Percentiles rank a stretch among this genome's conserved stretches.
Conservation (phyloP, 2,329 filamentous ascomycete species). For the Talaromyces sp. region DNA sequence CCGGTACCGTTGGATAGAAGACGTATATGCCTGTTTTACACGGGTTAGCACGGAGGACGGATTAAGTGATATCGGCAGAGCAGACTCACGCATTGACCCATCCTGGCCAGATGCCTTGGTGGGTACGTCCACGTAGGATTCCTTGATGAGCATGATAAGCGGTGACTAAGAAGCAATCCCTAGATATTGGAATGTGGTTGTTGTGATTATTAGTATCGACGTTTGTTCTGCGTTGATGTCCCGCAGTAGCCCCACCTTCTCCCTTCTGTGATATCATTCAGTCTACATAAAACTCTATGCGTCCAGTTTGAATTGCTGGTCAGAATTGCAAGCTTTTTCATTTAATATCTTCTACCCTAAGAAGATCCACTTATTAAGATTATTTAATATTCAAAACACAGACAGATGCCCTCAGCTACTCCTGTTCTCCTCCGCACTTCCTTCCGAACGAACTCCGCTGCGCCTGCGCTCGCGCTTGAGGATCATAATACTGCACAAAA, state of each 20-base stretch:
- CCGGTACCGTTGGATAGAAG: constrained; percentile 79
- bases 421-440: neutral
- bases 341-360: neutral
- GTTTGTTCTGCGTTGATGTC: neutral
- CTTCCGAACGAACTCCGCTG: neutral
- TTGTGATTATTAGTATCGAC: neutral
- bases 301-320: neutral
- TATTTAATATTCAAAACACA: neutral
- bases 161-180: neutral
- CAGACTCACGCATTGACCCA: constrained; percentile 49
- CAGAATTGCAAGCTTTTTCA: neutral
- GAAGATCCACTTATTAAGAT: neutral
- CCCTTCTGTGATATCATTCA: neutral
- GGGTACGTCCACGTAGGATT: constrained; percentile 55
- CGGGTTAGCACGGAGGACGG: neutral
- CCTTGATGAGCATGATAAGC: constrained; percentile 54
- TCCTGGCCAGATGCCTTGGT: constrained; percentile 55
- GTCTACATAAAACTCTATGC: neutral
- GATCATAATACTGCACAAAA: neutral
- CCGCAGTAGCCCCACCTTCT: neutral
- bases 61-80: neutral
- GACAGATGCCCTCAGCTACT: neutral
- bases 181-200: neutral
- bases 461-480: neutral
- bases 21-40: constrained; percentile 68